A percentile compares a stretch with the other conserved stretches of the same genome.
Conservation (phyloP, 441 rosid species). For the Adansonia madagascariensis region DNA sequence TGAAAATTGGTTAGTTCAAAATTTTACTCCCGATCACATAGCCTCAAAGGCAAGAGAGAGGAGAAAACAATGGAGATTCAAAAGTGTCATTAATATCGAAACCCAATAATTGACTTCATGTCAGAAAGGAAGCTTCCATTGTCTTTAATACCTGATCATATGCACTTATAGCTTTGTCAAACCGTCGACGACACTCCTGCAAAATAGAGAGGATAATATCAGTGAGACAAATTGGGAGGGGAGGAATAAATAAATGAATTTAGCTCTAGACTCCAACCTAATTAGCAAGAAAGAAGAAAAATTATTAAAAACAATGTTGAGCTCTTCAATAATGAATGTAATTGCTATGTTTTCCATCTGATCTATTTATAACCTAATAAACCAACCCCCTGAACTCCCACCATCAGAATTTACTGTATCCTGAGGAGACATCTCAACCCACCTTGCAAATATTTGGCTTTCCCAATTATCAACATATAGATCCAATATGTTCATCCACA, state of each 20-base stretch:
- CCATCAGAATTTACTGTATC: constrained; percentile 5
- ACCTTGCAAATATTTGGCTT: constrained; percentile 16
- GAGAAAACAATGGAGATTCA: neutral
- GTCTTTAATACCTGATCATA: constrained; percentile 78
- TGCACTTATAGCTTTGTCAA: constrained; percentile 64
- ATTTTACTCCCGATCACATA: neutral
- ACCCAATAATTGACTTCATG: constrained; percentile 9
- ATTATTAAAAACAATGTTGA: neutral
- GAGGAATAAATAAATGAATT: neutral
- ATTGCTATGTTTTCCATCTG: neutral
- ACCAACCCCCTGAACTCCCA: neutral
- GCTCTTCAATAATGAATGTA: neutral
- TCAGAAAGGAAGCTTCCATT: neutral
- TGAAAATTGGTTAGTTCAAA: neutral
- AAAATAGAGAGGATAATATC: constrained; percentile 30
- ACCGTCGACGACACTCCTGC: constrained; percentile 80
- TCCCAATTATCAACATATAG: constrained; percentile 1
- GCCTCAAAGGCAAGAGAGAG: neutral
- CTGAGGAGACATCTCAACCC: neutral
- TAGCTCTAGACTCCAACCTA: neutral
- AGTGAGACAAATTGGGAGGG: constrained; percentile 6
- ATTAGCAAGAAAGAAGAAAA: constrained; percentile 5
- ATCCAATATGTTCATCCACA: neutral
- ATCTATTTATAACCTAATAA: neutral
- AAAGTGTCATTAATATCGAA: constrained; percentile 2